Conservation (phyloP, 2,329 filamentous ascomycete genomes). For the Fusarium lyarnte region DNA sequence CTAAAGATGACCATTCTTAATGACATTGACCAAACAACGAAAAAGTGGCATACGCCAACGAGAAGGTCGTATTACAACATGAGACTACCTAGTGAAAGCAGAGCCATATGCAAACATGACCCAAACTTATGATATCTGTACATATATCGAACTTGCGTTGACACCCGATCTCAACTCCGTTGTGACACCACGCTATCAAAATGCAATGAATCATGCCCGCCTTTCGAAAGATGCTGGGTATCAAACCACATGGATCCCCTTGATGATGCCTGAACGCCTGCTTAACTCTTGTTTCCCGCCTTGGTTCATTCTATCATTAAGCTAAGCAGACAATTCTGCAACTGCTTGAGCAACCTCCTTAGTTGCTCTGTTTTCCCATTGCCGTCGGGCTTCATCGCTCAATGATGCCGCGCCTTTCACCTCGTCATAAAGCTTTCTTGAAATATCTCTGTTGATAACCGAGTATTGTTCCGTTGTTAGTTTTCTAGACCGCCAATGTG, state of each 20-base stretch:
- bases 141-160: slow-evolving; percentile 18
- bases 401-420: slow-evolving; percentile 65
- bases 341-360: slow-evolving; percentile 83
- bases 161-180: slow-evolving; percentile 38
- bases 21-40: neutral
- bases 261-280: slow-evolving; percentile 46
- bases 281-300: slow-evolving; percentile 40
- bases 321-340: slow-evolving; percentile 62
- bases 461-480: slow-evolving; percentile 92
- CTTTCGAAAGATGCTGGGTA: slow-evolving; percentile 48
- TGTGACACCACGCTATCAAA: slow-evolving; percentile 42
- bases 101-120: slow-evolving; percentile 23
- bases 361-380: slow-evolving; percentile 79
- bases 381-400: slow-evolving; percentile 71
- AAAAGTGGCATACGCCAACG: neutral
- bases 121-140: slow-evolving; percentile 22
- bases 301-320: slow-evolving; percentile 48
- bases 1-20: neutral
- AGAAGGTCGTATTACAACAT: slow-evolving; percentile 34
- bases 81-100: slow-evolving; percentile 31
- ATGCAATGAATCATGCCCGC: slow-evolving; percentile 41
- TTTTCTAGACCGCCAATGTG: slow-evolving; percentile 81
- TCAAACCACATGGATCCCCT: slow-evolving; percentile 45
- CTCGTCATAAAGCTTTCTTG: slow-evolving; percentile 84
- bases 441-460: slow-evolving; percentile 89